phyloP scores from a whole-genome alignment of 2,329 filamentous ascomycete genomes.

The Didymella keratinophila region DNA sequence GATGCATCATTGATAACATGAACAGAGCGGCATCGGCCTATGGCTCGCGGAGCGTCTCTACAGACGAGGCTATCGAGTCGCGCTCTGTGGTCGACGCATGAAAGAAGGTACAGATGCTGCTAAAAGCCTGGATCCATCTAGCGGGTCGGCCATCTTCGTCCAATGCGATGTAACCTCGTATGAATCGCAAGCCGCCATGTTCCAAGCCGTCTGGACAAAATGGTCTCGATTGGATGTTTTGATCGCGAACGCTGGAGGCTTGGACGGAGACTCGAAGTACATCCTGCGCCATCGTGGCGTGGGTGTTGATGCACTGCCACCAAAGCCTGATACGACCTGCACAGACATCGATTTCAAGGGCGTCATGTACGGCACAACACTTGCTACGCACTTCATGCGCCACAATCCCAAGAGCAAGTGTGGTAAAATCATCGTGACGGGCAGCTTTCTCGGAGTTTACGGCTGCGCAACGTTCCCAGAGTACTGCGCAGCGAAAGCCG shows the following conservation, averaged over 20 bases:
- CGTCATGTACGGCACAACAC: constrained; percentile 58
- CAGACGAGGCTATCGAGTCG: constrained; percentile 48
- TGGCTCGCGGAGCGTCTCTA: constrained; percentile 53
- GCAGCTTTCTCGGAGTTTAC: constrained; percentile 55
- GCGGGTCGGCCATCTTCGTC: constrained; percentile 53
- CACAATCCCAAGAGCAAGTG: constrained; percentile 54
- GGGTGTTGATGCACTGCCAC: constrained; percentile 47
- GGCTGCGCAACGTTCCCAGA: constrained; percentile 58
- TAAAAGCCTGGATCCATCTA: constrained; percentile 25
- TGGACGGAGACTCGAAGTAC: constrained; percentile 57
- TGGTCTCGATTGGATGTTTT: constrained; percentile 60
- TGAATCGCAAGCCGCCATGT: constrained; percentile 54
- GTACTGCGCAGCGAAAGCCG: constrained; percentile 62
- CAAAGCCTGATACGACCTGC: constrained; percentile 54
- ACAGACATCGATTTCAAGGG: constrained; percentile 61
- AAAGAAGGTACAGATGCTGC: constrained; percentile 45
- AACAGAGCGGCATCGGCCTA: constrained; percentile 58
- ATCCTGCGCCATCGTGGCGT: constrained; percentile 46
- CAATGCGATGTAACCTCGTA: constrained; percentile 58
- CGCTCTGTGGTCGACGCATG: constrained; percentile 52
- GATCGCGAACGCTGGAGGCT: constrained; percentile 61
- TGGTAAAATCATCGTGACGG: constrained; percentile 57
- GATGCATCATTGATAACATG: too few species aligned
- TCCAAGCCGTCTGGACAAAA: constrained; percentile 53
- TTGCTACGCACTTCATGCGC: constrained; percentile 63